A percentile compares a stretch with the other conserved stretches of the same genome.
Evolutionary conservation across 495 filamentous ascomycete species (phyloP).

Genomic region (Penicillium fimorum): DNA sequence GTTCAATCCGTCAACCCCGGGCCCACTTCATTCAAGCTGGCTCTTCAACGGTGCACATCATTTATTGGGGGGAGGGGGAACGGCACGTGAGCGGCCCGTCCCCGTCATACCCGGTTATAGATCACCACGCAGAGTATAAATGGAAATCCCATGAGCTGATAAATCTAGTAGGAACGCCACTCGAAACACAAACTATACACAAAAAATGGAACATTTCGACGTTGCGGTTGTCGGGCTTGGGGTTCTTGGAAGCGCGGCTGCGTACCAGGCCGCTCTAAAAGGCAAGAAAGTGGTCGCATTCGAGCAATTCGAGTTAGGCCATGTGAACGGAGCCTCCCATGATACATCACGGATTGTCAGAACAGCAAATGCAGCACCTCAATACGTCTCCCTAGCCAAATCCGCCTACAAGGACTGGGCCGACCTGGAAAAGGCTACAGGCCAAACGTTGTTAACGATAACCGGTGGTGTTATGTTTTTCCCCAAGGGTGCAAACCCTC

Average conservation of each 20-base stretch:
- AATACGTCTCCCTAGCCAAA: conserved; percentile 19
- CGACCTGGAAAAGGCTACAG: conserved; percentile 14
- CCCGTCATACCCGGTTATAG: background rate
- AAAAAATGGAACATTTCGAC: conserved; percentile 18
- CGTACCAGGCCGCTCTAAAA: conserved; percentile 16
- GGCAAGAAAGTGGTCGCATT: conserved; percentile 17
- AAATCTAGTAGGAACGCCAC: background rate
- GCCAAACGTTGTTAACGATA: conserved; percentile 17
- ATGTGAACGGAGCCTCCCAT: conserved; percentile 23
- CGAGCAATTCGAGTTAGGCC: conserved; percentile 20
- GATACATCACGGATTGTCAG: conserved; percentile 20
- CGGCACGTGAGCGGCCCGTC: conserved; percentile 7
- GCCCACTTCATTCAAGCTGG: background rate
- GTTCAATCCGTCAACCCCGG: background rate
- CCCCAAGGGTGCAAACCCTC: conserved; percentile 18
- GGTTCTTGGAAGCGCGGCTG: conserved; percentile 19
- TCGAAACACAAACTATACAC: background rate
- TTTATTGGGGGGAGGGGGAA: background rate
- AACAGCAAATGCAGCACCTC: conserved; percentile 13
- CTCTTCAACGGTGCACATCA: background rate
- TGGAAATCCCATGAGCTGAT: background rate
- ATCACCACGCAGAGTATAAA: background rate
- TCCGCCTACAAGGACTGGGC: conserved; percentile 23
- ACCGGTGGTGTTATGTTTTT: conserved; percentile 27
- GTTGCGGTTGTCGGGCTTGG: conserved; percentile 19